Conservation (phyloP, 495 filamentous ascomycete species). For the Aspergillus olivimuriae region DNA sequence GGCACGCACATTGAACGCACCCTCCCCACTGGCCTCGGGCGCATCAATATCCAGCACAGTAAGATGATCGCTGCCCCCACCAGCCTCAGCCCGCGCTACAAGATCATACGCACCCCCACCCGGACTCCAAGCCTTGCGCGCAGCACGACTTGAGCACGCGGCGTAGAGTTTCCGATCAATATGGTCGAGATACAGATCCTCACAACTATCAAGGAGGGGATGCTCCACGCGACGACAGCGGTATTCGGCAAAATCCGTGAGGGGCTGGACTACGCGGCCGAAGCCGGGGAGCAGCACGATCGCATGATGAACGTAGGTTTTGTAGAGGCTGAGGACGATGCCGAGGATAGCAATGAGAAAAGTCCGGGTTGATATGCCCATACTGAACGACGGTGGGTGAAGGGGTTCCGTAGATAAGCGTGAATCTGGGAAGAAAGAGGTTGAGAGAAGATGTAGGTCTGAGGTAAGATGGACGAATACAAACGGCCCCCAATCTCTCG, state of each 20-base stretch:
- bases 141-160: slow-evolving; percentile 16
- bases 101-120: slow-evolving; percentile 10
- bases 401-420: too few relatives aligned
- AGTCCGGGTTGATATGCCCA: too few relatives aligned
- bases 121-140: slow-evolving; percentile 13
- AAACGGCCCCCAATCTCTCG: too few relatives aligned
- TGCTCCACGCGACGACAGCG: slow-evolving; percentile 23
- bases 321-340: neutral
- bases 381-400: too few relatives aligned
- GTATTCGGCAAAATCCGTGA: slow-evolving; percentile 23
- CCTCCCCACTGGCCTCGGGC: slow-evolving; percentile 12
- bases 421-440: too few relatives aligned
- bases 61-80: slow-evolving; percentile 23
- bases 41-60: slow-evolving; percentile 28
- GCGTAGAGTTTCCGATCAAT: slow-evolving; percentile 27
- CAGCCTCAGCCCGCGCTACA: slow-evolving; percentile 6
- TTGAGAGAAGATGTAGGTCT: too few relatives aligned
- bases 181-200: slow-evolving; percentile 36
- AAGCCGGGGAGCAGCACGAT: slow-evolving; percentile 13
- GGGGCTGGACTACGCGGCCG: slow-evolving; percentile 19
- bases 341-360: neutral
- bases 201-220: slow-evolving; percentile 30
- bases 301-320: slow-evolving; percentile 9
- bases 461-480: too few relatives aligned
- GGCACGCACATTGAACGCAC: slow-evolving; percentile 16